A percentile compares a stretch with the other conserved stretches of the same genome.
phyloP scores from a whole-genome alignment of 768 basidiomycete species.

The Boletales sp. region DNA sequence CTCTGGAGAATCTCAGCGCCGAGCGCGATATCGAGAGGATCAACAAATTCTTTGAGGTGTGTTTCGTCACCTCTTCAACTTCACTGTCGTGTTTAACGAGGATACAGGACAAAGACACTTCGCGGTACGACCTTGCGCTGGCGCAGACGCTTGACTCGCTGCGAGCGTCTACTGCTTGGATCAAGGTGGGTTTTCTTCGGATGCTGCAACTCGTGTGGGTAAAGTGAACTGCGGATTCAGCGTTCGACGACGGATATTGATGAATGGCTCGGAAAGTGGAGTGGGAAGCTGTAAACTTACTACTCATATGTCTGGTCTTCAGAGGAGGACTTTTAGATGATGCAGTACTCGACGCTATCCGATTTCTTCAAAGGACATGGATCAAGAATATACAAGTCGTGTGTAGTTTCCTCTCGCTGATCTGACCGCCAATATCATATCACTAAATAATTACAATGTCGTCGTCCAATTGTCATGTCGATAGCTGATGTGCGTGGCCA shows the following conservation, averaged over 20 bases:
- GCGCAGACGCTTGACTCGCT: constrained; percentile 70
- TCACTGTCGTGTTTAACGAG: not conserved
- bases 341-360: no score
- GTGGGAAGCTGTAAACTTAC: constrained; percentile 1
- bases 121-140: constrained; percentile 62
- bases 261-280: constrained; percentile 43
- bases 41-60: constrained; percentile 74
- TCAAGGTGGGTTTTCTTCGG: constrained; percentile 44
- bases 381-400: no score
- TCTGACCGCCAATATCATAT: no score
- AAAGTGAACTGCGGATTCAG: constrained; percentile 27
- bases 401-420: no score
- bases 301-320: no score
- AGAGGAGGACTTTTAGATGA: not conserved
- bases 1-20: constrained; percentile 51
- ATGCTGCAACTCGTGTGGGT: not conserved
- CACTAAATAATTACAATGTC: no score
- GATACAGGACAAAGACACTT: constrained; percentile 58
- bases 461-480: no score
- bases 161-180: constrained; percentile 54
- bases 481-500: no score
- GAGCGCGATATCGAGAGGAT: constrained; percentile 61
- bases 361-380: no score
- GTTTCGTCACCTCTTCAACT: constrained; percentile 2
- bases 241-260: constrained; percentile 58